Conservation (phyloP, 2,329 filamentous ascomycete species). For the Phyllosticta capitalensis region DNA sequence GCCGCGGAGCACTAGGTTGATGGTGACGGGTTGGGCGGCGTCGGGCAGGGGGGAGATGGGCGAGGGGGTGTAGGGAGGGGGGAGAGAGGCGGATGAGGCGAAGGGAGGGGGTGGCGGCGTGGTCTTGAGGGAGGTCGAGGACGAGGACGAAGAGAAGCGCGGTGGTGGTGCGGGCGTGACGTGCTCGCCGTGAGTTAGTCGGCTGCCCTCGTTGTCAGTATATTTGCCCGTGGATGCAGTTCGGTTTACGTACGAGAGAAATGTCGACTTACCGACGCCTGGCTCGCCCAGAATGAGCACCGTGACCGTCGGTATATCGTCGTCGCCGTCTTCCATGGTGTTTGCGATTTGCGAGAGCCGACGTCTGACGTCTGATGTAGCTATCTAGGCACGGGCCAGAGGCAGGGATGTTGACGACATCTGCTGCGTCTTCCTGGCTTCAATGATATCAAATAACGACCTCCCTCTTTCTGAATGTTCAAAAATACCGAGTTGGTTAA, state of each 20-base stretch:
- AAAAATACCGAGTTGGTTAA: no score
- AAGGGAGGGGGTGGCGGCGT: conserved; percentile 41
- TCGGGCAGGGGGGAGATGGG: conserved; percentile 40
- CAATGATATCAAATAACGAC: no score
- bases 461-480: no score
- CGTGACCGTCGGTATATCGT: conserved; percentile 29
- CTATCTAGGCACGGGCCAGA: no score
- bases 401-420: no score
- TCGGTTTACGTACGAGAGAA: conserved; percentile 47
- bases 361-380: not conserved
- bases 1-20: conserved; percentile 48
- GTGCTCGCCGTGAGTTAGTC: conserved; percentile 16
- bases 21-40: conserved; percentile 48
- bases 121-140: conserved; percentile 22
- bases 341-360: not conserved
- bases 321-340: not conserved
- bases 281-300: conserved; percentile 50
- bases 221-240: not conserved
- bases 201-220: conserved; percentile 10
- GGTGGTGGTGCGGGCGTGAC: conserved; percentile 19
- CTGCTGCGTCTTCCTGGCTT: no score
- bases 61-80: conserved; percentile 24
- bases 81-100: conserved; percentile 28
- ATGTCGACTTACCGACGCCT: conserved; percentile 53
- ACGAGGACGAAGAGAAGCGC: conserved; percentile 15